Base-by-base conservation (phyloP, 1,284 basidiomycete species). In the Cutaneotrichosporon cyanovorans region DNA sequence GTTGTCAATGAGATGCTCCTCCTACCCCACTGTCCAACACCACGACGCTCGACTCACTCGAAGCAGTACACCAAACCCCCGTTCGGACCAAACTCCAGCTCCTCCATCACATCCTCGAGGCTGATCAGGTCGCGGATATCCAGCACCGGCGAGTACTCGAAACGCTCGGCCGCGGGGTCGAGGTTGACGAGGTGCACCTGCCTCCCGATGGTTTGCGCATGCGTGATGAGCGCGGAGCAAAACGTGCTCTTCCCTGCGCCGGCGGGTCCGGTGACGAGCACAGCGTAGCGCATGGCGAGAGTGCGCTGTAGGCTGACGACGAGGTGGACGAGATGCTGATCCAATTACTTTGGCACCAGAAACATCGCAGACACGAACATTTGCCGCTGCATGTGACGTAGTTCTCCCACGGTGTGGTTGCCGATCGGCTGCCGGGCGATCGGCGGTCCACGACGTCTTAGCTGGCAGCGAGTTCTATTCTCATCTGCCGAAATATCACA, bases 241-340 rank as follows among this genome's bases (percentile, higher is more conserved):
- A 99, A 95, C 0, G 95, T 98, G 0, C 91, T 91, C 75, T 99
- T 99, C 51, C 95, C 95, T 7, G 93, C 90, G 34, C 95, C 95
- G 1, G 95, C 95, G 41, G 95, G 93, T 37, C 72, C 72, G 16
- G 71, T 73, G 35, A 74, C 70, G 35, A 93, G 79, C 22, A 91
- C 84, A 8, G 88, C 88, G 76, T 93, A 92, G 51, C 88, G 83
- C 88, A 93, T 92, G 36, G 37, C 32, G 32, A n/a, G 6, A 15
- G 32, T 34, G 32, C n/a, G n/a, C n/a, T n/a, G n/a, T n/a, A n/a
- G n/a, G n/a, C n/a, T n/a, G n/a, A n/a, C n/a, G n/a, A n/a, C n/a
- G n/a, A n/a, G n/a, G n/a, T n/a, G n/a, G n/a, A n/a, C n/a, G n/a
- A n/a, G n/a, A n/a, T n/a, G n/a, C n/a, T n/a, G n/a, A n/a, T n/a